Conservation (phyloP, 805 yeast species). For the Wickerhamiella domercqiae region DNA sequence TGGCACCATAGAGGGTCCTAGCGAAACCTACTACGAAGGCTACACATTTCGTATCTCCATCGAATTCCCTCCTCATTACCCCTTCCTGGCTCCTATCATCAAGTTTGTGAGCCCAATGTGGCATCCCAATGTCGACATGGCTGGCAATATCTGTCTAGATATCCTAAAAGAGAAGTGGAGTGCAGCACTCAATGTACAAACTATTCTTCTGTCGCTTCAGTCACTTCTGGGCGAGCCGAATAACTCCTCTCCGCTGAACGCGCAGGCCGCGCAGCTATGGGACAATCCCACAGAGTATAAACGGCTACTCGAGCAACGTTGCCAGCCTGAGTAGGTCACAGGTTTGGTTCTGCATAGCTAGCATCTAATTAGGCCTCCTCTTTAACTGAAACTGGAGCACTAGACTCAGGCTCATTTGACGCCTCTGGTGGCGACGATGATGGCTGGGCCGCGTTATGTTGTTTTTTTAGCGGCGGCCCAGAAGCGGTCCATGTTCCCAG, state of each 20-base stretch:
- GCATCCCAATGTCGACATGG: slow-evolving; percentile 51
- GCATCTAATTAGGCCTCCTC: no score
- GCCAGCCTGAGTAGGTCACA: slow-evolving; percentile 17
- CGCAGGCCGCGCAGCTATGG: slow-evolving; percentile 44
- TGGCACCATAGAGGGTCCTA: slow-evolving; percentile 43
- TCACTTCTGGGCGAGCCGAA: slow-evolving; percentile 51
- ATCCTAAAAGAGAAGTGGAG: slow-evolving; percentile 53
- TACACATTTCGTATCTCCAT: slow-evolving; percentile 36
- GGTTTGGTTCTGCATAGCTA: no score
- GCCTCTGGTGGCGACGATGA: no score
- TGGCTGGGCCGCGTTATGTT: no score
- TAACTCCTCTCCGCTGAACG: slow-evolving; percentile 38
- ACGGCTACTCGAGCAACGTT: slow-evolving; percentile 25
- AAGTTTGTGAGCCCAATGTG: slow-evolving; percentile 44
- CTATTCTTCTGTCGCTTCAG: slow-evolving; percentile 42
- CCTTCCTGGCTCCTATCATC: slow-evolving; percentile 42
- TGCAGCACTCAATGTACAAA: slow-evolving; percentile 46
- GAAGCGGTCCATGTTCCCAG: slow-evolving; percentile 30
- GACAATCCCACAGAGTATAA: slow-evolving; percentile 31
- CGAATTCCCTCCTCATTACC: slow-evolving; percentile 40
- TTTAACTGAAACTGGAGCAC: no score
- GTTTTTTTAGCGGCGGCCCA: no score
- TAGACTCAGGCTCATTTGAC: no score
- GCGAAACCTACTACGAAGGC: slow-evolving; percentile 40
- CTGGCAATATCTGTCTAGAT: slow-evolving; percentile 51